Percentiles rank a stretch among this genome's conserved stretches.
Conservation (phyloP, 169 alveolate species). For the Eimeria necatrix region DNA sequence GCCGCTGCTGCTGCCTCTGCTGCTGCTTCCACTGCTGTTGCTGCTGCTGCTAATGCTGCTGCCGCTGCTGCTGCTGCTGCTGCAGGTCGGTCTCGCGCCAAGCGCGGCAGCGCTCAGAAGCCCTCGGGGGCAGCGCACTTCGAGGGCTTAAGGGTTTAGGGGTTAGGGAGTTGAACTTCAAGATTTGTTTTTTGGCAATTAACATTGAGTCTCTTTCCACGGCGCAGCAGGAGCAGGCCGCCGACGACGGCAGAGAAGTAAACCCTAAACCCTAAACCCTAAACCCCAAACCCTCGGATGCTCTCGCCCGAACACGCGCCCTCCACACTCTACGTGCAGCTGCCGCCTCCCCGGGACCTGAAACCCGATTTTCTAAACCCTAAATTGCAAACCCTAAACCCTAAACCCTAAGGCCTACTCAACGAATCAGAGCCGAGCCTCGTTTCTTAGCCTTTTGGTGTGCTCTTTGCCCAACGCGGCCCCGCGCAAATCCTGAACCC, state of each 20-base stretch:
- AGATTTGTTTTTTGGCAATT: constrained; percentile 38
- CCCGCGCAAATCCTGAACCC: too few species aligned
- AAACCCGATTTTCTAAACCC: too few species aligned
- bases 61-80: background rate
- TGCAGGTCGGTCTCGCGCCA: constrained; percentile 34
- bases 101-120: constrained; percentile 41
- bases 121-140: constrained; percentile 4
- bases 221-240: background rate
- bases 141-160: constrained; percentile 65
- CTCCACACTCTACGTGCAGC: background rate
- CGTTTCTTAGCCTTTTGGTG: too few species aligned
- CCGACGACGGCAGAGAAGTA: constrained; percentile 23
- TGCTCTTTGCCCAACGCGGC: too few species aligned
- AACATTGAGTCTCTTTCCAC: constrained; percentile 42
- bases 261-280: background rate
- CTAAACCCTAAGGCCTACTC: background rate
- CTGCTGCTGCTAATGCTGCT: background rate
- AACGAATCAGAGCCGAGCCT: too few species aligned
- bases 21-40: background rate
- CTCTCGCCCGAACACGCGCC: background rate
- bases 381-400: background rate
- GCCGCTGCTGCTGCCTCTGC: background rate
- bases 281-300: background rate
- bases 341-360: too few species aligned
- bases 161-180: constrained; percentile 57